Conservation (phyloP, 495 filamentous ascomycete genomes). For the Penicillium alfredii region DNA sequence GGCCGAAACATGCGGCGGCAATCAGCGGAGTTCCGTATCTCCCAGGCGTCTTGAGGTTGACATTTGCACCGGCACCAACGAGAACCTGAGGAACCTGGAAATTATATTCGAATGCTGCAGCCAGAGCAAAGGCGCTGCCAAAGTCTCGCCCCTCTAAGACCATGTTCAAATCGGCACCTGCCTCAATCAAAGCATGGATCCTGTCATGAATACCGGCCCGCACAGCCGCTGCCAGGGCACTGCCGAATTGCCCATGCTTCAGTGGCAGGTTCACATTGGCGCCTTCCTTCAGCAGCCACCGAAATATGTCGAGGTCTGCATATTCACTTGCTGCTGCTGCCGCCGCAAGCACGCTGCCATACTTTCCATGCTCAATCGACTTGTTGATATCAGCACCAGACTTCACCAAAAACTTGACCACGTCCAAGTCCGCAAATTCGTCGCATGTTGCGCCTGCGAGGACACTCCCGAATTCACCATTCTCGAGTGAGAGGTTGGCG, state of each 20-base stretch:
- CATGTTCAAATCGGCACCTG: conserved; percentile 15
- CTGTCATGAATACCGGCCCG: neutral
- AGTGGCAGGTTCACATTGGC: conserved; percentile 22
- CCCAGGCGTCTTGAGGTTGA: too few species aligned
- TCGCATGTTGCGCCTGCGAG: conserved; percentile 13
- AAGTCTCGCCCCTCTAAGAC: too few species aligned
- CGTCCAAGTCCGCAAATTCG: conserved; percentile 4
- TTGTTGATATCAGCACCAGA: conserved; percentile 27
- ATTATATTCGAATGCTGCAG: too few species aligned
- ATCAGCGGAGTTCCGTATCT: too few species aligned
- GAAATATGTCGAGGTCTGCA: conserved; percentile 10
- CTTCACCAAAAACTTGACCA: conserved; percentile 18
- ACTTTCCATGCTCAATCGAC: conserved; percentile 7
- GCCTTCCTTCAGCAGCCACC: conserved; percentile 19
- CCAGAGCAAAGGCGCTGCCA: too few species aligned
- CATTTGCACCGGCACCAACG: too few species aligned
- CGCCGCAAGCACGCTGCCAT: conserved; percentile 13
- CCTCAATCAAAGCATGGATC: conserved; percentile 11
- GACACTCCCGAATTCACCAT: conserved; percentile 11
- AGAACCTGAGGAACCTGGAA: too few species aligned
- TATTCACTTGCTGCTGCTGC: conserved; percentile 11
- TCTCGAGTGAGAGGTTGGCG: conserved; percentile 17
- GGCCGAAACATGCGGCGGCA: too few species aligned
- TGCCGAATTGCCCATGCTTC: conserved; percentile 8
- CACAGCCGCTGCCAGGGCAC: conserved; percentile 9